Percentiles rank a stretch among this genome's conserved stretches.
Conservation (phyloP, 2,329 filamentous ascomycete genomes). For the Aspergillus nomiae region DNA sequence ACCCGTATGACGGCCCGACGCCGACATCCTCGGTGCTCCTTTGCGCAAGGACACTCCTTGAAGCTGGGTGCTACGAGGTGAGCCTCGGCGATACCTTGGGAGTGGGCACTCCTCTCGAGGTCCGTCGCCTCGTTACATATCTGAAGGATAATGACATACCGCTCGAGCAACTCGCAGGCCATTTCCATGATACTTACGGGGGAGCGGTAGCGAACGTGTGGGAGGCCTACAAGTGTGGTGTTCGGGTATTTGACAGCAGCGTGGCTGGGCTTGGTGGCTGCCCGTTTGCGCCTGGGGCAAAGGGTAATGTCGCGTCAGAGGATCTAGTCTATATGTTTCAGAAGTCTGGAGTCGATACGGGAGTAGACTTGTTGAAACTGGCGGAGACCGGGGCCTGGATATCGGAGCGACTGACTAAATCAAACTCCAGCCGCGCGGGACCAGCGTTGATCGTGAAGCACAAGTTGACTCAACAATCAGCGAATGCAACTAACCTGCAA, state of each 20-base stretch:
- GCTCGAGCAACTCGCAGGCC: slow-evolving; percentile 72
- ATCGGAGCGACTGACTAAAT: slow-evolving; percentile 8
- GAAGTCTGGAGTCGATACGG: slow-evolving; percentile 69
- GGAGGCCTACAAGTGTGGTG: slow-evolving; percentile 73
- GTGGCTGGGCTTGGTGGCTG: slow-evolving; percentile 82
- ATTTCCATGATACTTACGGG: slow-evolving; percentile 88
- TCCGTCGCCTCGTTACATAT: slow-evolving; percentile 34
- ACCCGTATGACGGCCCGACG: slow-evolving; percentile 56
- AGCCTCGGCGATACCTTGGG: slow-evolving; percentile 88
- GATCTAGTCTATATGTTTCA: slow-evolving; percentile 72
- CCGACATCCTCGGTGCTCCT: slow-evolving; percentile 53
- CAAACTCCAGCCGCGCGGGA: slow-evolving; percentile 27
- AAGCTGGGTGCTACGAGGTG: slow-evolving; percentile 92
- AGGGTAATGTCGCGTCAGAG: slow-evolving; percentile 83
- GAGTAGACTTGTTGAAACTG: slow-evolving; percentile 65
- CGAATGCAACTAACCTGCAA: too few species aligned
- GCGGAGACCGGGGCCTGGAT: slow-evolving; percentile 18
- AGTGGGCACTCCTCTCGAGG: slow-evolving; percentile 66
- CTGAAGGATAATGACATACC: slow-evolving; percentile 57
- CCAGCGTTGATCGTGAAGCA: slow-evolving; percentile 21
- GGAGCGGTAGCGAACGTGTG: slow-evolving; percentile 80
- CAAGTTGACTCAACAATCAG: too few species aligned
- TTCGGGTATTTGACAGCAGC: slow-evolving; percentile 76
- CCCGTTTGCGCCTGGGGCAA: slow-evolving; percentile 81
- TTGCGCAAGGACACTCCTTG: slow-evolving; percentile 63